phyloP scores from a whole-genome alignment of 257 asterid genomes.

The Lantana camara region DNA sequence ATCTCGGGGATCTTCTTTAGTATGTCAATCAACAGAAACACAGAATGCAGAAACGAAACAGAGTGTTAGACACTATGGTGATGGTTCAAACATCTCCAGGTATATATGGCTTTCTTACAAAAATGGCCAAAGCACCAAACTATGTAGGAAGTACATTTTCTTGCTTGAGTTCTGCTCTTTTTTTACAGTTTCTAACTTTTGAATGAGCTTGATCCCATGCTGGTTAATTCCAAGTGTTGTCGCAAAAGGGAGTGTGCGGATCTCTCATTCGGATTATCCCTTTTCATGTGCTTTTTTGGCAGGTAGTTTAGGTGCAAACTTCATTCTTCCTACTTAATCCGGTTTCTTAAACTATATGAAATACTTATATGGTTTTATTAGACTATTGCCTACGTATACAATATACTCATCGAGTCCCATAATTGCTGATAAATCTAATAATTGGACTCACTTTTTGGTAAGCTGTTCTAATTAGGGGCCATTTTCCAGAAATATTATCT shows the following conservation, averaged over 20 bases:
- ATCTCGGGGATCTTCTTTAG: slow-evolving; percentile 51
- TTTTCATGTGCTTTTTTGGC: background rate
- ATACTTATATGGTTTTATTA: background rate
- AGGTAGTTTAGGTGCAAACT: background rate
- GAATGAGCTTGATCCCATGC: background rate
- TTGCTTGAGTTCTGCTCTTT: slow-evolving; percentile 22
- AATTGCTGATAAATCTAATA: background rate
- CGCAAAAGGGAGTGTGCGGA: background rate
- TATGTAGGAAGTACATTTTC: slow-evolving; percentile 8
- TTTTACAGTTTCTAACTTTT: slow-evolving; percentile 10
- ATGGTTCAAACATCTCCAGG: slow-evolving; percentile 60
- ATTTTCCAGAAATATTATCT: background rate
- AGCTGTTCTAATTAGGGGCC: background rate
- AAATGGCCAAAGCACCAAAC: background rate
- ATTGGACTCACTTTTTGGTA: background rate
- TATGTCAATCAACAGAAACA: slow-evolving; percentile 64
- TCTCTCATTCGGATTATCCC: background rate
- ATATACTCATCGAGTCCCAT: background rate
- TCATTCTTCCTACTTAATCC: background rate
- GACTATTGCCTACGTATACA: background rate
- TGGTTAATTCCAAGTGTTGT: background rate
- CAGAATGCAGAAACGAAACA: slow-evolving; percentile 58
- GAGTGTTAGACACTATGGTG: slow-evolving; percentile 37
- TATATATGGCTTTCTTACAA: slow-evolving; percentile 24
- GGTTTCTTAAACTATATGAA: background rate